Percentiles rank a stretch among this genome's conserved stretches.
Evolutionary conservation across 495 filamentous ascomycete genomes (phyloP).

Genomic region (Chaetomium tenue): DNA sequence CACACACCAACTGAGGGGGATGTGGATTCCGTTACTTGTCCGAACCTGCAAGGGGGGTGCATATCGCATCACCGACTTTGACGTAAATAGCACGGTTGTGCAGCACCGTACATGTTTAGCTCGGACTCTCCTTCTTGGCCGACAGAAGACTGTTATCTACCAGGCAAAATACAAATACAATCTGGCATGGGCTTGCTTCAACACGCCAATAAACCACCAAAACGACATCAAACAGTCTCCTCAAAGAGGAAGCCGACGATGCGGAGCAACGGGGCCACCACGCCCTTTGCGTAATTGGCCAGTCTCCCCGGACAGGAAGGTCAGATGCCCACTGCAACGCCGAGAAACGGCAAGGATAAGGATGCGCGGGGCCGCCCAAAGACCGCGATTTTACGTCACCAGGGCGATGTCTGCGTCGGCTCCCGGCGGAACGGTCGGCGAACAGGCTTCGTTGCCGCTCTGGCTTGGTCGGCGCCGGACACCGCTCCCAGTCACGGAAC

Average conservation of each 20-base stretch:
- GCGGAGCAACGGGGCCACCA: not conserved
- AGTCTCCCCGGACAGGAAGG: constrained; percentile 10
- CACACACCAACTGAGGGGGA: not conserved
- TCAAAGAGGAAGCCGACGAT: not conserved
- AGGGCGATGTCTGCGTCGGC: constrained; percentile 8
- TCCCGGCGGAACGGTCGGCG: constrained; percentile 17
- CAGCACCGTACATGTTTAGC: too few species aligned
- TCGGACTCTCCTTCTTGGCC: not conserved
- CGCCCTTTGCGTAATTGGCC: constrained; percentile 6
- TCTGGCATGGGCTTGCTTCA: too few species aligned
- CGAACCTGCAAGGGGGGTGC: not conserved
- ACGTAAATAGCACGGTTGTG: not conserved
- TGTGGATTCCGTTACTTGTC: not conserved
- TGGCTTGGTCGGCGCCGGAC: constrained; percentile 12
- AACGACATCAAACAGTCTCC: not conserved
- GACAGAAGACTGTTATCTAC: too few species aligned
- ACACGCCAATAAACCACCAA: not conserved
- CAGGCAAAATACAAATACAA: too few species aligned
- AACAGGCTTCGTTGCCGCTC: not conserved
- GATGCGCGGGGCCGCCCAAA: not conserved
- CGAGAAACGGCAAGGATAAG: constrained; percentile 7
- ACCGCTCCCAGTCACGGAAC: not conserved
- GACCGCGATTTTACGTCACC: constrained; percentile 21
- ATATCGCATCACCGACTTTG: too few species aligned
- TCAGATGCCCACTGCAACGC: constrained; percentile 14